Evolutionary conservation across 495 filamentous ascomycete species (phyloP), one percentile per base, ranked within the genome.

Genomic region (Podospora bellae-mahoneyi): DNA sequence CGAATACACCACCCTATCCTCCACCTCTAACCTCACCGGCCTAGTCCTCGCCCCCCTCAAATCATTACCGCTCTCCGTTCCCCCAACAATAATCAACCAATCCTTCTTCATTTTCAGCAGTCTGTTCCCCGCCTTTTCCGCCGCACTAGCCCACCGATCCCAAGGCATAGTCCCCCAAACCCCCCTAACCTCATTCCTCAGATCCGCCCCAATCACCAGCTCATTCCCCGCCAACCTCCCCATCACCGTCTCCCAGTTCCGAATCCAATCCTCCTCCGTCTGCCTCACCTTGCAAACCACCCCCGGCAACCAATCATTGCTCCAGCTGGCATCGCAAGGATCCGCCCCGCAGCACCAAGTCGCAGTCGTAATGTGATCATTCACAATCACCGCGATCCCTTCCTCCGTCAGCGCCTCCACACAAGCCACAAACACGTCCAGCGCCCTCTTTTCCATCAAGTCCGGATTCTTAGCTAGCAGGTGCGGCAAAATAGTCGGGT

Each of bases 101-200:
- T 88, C 79, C 34, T 78, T 77, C 62, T 87, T 84, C 70, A 88
- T 79, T 64, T 75, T 78, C 39, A 88, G 73, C 69, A 89, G 72
- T 15, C 78, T 76, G 64, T 88, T 85, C 30, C 84, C 84, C 13
- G 83, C 85, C 39, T 75, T 73, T 75, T 88, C 86, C 4, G 86
- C 85, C 0, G 86, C 87, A 2, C 77, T 74, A 10, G 86, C 87
- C 87, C 86, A 89, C 23, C 74, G 69, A 16, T 77, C 74, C 86
- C 86, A 89, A 18, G 81, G 71, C 85, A 88, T 86, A 19, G 86
- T 88, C 26, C 86, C 87, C 86, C 86, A 88, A 9, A 87, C 74
- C 19, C 87, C 85, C 62, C 86, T 79, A 58, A 86, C 84, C 74
- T 89, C 86, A 73, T 89, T 89, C 27, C 86, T 78, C 66, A 88